phyloP scores from a whole-genome alignment of 2,329 filamentous ascomycete species.

The Talaromyces sp. region DNA sequence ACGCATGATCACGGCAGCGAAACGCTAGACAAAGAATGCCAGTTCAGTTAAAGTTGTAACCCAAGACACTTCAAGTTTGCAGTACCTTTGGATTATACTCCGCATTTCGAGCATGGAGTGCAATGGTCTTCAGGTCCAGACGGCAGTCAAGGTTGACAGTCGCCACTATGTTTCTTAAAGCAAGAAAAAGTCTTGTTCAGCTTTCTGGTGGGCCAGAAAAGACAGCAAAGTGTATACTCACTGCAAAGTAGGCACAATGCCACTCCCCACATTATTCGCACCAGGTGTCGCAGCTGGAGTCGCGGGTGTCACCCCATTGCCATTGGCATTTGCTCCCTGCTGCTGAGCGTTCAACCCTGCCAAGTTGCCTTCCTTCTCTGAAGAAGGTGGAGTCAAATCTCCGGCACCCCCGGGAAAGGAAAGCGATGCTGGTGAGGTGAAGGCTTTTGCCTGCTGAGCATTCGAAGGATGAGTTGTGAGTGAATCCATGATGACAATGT shows the following conservation, averaged over 20 bases:
- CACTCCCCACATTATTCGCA: conserved; percentile 77
- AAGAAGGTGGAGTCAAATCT: conserved; percentile 77
- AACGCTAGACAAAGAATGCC: conserved; percentile 66
- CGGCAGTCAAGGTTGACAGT: conserved; percentile 98
- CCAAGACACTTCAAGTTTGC: conserved; percentile 12
- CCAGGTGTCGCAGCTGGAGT: conserved; percentile 91
- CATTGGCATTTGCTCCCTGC: conserved; percentile 59
- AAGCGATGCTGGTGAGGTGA: conserved; percentile 87
- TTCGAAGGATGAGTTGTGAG: conserved; percentile 89
- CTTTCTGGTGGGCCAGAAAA: conserved; percentile 48
- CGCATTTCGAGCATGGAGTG: conserved; percentile 93
- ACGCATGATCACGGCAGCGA: conserved; percentile 98
- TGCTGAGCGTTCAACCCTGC: conserved; percentile 53
- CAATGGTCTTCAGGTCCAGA: conserved; percentile 97
- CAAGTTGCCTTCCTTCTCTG: conserved; percentile 63
- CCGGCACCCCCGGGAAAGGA: conserved; percentile 84
- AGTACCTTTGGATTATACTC: conserved; percentile 98
- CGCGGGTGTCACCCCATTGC: conserved; percentile 78
- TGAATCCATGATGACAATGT: conserved; percentile 68
- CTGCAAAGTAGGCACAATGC: conserved; percentile 91
- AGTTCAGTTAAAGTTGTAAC: conserved; percentile 42
- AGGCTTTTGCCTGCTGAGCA: conserved; percentile 90
- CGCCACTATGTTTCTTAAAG: conserved; percentile 91
- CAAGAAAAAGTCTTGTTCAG: conserved; percentile 45
- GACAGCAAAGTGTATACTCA: conserved; percentile 67